Evolutionary conservation across 495 filamentous ascomycete species (phyloP).

Genomic region (Talaromyces ruber): DNA sequence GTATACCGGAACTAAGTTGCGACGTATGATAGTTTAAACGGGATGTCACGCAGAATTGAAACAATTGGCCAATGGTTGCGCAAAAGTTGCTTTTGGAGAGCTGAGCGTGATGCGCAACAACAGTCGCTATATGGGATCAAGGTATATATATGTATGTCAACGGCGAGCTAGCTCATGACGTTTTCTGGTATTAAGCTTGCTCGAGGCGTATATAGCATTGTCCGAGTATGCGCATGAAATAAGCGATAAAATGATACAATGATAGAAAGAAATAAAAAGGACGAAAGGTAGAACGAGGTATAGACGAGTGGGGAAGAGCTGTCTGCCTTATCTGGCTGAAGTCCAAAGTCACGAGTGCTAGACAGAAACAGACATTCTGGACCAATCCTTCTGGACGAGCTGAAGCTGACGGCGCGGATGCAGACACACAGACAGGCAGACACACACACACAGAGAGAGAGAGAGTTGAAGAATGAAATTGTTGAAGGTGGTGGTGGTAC

Average conservation of each 20-base stretch:
- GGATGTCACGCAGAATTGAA: not conserved
- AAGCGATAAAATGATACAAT: not conserved
- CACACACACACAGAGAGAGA: not conserved
- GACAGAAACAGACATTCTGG: not conserved
- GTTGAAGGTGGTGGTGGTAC: not conserved
- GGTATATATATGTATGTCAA: not conserved
- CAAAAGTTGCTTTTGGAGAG: not conserved
- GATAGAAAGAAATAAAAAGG: not conserved
- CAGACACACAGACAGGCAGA: not conserved
- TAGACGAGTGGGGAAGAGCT: not conserved
- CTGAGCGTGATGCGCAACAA: not conserved
- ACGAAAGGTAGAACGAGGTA: not conserved
- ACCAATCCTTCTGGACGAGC: not conserved
- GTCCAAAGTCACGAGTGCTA: not conserved
- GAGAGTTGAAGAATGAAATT: not conserved
- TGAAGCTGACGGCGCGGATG: not conserved
- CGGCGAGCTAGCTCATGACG: not conserved
- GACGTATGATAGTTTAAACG: not conserved
- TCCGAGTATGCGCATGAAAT: not conserved
- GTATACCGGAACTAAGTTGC: not conserved
- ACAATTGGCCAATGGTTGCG: not conserved
- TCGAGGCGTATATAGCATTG: not conserved
- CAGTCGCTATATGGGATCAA: not conserved
- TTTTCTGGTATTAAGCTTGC: not conserved
- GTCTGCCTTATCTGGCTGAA: not conserved